phyloP scores from a whole-genome alignment of 2,329 filamentous ascomycete species.

The Coccinonectria pachysandricola region DNA sequence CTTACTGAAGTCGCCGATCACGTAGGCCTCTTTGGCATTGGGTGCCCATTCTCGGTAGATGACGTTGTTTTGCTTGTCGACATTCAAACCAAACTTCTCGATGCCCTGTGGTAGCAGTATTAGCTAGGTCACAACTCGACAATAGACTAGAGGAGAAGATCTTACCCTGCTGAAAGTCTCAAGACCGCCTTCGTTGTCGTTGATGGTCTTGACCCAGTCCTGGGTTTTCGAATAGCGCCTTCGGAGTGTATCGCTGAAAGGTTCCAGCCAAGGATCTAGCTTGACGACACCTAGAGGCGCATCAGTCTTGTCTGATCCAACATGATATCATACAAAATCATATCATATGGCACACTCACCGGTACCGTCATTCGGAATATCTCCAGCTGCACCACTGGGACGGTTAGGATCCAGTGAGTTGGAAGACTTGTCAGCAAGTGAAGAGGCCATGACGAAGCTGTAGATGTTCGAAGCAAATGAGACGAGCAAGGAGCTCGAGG shows the following conservation, averaged over 20 bases:
- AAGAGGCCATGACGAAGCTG: constrained; percentile 22
- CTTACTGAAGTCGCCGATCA: constrained; percentile 92
- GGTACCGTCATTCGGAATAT: constrained; percentile 59
- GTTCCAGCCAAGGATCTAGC: constrained; percentile 81
- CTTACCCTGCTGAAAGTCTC: constrained; percentile 80
- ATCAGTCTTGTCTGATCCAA: constrained; percentile 8
- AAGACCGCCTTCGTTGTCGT: constrained; percentile 76
- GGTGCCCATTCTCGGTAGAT: constrained; percentile 94
- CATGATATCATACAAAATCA: no score
- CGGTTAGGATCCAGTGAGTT: constrained; percentile 31
- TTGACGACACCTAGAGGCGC: constrained; percentile 60
- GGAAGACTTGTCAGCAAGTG: constrained; percentile 28
- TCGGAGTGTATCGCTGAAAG: constrained; percentile 69
- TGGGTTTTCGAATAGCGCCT: constrained; percentile 70
- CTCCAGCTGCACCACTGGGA: constrained; percentile 31
- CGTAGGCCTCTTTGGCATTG: constrained; percentile 70
- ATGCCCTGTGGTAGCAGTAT: constrained; percentile 58
- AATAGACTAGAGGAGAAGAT: constrained; percentile 1
- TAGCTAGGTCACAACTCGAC: constrained; percentile 2
- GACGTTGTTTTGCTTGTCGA: constrained; percentile 73
- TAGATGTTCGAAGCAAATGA: constrained; percentile 9
- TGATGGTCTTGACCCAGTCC: constrained; percentile 76
- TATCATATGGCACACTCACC: no score
- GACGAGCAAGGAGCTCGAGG: constrained; percentile 13
- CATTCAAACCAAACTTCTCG: constrained; percentile 78